A percentile compares a stretch with the other conserved stretches of the same genome.
Conservation (phyloP, 2,329 filamentous ascomycete species). For the Cercospora brassicicola region DNA sequence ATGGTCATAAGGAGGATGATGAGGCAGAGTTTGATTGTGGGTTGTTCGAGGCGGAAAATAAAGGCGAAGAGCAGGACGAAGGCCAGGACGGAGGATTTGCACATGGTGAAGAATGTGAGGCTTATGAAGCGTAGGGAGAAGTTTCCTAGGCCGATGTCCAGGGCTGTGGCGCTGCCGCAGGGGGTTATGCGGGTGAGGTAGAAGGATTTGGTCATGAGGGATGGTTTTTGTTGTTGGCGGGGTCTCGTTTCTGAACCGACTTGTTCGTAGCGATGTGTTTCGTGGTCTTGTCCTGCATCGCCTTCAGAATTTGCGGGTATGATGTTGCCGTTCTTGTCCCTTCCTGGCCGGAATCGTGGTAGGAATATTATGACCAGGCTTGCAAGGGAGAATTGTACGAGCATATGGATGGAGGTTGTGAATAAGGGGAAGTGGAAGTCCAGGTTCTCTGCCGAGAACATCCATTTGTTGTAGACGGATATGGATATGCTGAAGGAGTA, state of each 20-base stretch:
- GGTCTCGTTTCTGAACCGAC: too few relatives aligned
- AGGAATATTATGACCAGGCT: slow-evolving; percentile 76
- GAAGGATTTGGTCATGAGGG: slow-evolving; percentile 81
- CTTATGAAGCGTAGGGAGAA: slow-evolving; percentile 95
- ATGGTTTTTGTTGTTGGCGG: slow-evolving; percentile 47
- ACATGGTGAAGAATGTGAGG: slow-evolving; percentile 98
- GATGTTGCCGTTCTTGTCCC: slow-evolving; percentile 34
- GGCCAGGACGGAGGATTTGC: slow-evolving; percentile 92
- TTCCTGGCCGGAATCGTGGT: slow-evolving; percentile 74
- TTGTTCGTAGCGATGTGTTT: slow-evolving; percentile 19
- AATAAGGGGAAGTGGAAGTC: slow-evolving; percentile 95
- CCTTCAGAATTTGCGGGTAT: background rate
- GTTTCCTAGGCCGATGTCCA: slow-evolving; percentile 95
- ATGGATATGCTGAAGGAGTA: slow-evolving; percentile 89
- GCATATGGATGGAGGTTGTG: slow-evolving; percentile 92
- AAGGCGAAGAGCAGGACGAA: slow-evolving; percentile 97
- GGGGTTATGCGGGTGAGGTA: slow-evolving; percentile 90
- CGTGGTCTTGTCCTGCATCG: background rate
- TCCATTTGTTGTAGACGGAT: slow-evolving; percentile 99
- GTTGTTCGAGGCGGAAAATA: slow-evolving; percentile 83
- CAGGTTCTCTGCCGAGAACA: slow-evolving; percentile 83
- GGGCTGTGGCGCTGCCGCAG: slow-evolving; percentile 85
- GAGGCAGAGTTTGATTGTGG: slow-evolving; percentile 78
- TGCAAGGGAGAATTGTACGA: slow-evolving; percentile 84
- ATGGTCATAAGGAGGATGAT: slow-evolving; percentile 91